Evolutionary conservation across 768 basidiomycete species (phyloP).

Genomic region (Amanita exitialis): DNA sequence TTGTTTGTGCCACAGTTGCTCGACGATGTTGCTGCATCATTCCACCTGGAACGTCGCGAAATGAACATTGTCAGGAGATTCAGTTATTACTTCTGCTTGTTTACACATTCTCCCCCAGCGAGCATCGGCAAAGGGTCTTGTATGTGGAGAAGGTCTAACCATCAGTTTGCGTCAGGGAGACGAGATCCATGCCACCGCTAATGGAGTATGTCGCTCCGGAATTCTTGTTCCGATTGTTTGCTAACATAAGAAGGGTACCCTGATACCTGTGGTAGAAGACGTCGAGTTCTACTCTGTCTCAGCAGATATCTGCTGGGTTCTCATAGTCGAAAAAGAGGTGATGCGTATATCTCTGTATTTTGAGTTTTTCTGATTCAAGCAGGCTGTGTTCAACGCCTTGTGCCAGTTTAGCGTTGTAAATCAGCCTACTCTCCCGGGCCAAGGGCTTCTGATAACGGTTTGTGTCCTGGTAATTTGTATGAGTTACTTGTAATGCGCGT

Average conservation of each 20-base stretch:
- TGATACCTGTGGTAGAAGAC: slow-evolving; percentile 73
- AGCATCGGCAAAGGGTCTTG: slow-evolving; percentile 82
- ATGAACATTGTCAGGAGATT: slow-evolving; percentile 60
- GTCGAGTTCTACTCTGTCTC: slow-evolving; percentile 51
- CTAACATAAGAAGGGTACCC: slow-evolving; percentile 38
- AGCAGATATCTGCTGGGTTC: slow-evolving; percentile 59
- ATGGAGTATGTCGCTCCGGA: slow-evolving; percentile 36
- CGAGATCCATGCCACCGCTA: slow-evolving; percentile 36
- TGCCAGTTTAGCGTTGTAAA: slow-evolving; percentile 46
- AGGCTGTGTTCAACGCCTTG: slow-evolving; percentile 95
- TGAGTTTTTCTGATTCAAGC: slow-evolving; percentile 6
- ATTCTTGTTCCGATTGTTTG: neutral
- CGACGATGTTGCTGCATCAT: slow-evolving; percentile 83
- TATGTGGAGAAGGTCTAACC: slow-evolving; percentile 56
- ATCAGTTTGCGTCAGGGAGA: slow-evolving; percentile 53
- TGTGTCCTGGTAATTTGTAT: neutral
- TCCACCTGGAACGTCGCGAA: slow-evolving; percentile 61
- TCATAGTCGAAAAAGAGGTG: slow-evolving; percentile 94
- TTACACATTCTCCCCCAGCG: slow-evolving; percentile 36
- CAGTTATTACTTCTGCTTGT: neutral
- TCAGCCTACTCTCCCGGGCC: slow-evolving; percentile 39
- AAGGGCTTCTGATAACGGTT: slow-evolving; percentile 76
- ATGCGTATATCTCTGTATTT: neutral
- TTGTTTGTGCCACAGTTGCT: slow-evolving; percentile 46
- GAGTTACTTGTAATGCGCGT: neutral